Percentiles rank a stretch among this genome's conserved stretches.
phyloP scores from a whole-genome alignment of 768 basidiomycete species.

The Rhodosporidiobolus sp. region DNA sequence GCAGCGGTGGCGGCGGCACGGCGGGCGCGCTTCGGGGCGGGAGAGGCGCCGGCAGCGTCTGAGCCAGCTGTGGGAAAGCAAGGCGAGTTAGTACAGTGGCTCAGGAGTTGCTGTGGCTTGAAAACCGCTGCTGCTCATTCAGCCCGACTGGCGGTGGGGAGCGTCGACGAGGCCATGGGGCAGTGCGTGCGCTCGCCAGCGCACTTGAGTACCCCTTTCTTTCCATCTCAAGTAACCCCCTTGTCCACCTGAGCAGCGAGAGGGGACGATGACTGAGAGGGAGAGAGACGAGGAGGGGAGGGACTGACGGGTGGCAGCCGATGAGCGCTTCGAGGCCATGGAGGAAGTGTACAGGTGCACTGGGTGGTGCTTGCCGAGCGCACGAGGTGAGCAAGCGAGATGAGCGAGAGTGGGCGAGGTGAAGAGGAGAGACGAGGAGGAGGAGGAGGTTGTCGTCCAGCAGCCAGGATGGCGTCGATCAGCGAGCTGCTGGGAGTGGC shows the following conservation, averaged over 20 bases:
- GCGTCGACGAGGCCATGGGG: no score
- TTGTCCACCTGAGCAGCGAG: no score
- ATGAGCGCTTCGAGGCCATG: constrained; percentile 6
- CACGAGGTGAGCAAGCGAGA: not conserved
- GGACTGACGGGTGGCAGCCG: not conserved
- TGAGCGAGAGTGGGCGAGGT: not conserved
- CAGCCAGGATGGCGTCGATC: constrained; percentile 7
- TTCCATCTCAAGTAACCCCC: no score
- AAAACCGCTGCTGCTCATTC: no score
- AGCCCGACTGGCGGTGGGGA: no score
- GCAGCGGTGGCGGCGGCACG: constrained; percentile 17
- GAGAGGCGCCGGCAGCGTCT: not conserved
- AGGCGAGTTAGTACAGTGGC: not conserved
- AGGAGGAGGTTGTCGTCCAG: no score
- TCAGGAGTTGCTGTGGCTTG: no score
- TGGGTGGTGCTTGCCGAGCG: not conserved
- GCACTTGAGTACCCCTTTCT: no score
- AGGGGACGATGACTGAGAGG: not conserved
- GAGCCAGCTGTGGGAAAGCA: not conserved
- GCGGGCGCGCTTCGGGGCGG: constrained; percentile 4
- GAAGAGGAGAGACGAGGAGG: not conserved
- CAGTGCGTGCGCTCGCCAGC: no score
- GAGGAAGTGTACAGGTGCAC: not conserved
- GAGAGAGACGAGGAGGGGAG: not conserved
- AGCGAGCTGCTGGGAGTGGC: constrained; percentile 17